Conservation (phyloP, 768 basidiomycete species). For the Neoboletus magnificus region DNA sequence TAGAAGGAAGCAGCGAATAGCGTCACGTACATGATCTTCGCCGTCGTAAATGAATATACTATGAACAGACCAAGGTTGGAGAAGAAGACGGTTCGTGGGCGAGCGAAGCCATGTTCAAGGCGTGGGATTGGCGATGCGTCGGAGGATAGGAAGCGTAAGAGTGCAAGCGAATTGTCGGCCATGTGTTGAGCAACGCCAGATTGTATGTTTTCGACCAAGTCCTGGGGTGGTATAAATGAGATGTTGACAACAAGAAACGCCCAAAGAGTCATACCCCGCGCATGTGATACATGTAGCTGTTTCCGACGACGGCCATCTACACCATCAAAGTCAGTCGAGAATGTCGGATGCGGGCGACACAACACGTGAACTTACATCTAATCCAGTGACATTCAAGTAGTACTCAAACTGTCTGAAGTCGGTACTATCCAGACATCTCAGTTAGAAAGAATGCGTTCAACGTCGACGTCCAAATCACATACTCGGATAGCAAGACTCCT, state of each 20-base stretch:
- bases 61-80: constrained; percentile 65
- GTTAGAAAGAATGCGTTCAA: constrained; percentile 8
- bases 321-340: constrained; percentile 1
- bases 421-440: constrained; percentile 50
- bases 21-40: constrained; percentile 57
- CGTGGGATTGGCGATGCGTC: constrained; percentile 64
- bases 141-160: constrained; percentile 72
- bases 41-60: constrained; percentile 71
- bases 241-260: background rate
- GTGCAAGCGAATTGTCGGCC: constrained; percentile 81
- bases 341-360: background rate
- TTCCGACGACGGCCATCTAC: constrained; percentile 87
- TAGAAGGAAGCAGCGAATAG: constrained; percentile 47
- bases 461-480: constrained; percentile 13
- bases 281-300: constrained; percentile 94
- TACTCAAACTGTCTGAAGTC: constrained; percentile 94
- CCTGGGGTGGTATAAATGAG: constrained; percentile 32
- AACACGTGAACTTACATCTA: constrained; percentile 64
- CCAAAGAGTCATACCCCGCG: constrained; percentile 54
- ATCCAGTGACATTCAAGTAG: constrained; percentile 85
- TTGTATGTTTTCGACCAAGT: constrained; percentile 81
- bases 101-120: constrained; percentile 47
- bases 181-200: constrained; percentile 87
- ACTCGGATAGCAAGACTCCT: constrained; percentile 90
- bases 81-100: constrained; percentile 75